Base-by-base conservation (phyloP, 2,329 filamentous ascomycete species). In the Cephalotrichum gorgonifer region DNA sequence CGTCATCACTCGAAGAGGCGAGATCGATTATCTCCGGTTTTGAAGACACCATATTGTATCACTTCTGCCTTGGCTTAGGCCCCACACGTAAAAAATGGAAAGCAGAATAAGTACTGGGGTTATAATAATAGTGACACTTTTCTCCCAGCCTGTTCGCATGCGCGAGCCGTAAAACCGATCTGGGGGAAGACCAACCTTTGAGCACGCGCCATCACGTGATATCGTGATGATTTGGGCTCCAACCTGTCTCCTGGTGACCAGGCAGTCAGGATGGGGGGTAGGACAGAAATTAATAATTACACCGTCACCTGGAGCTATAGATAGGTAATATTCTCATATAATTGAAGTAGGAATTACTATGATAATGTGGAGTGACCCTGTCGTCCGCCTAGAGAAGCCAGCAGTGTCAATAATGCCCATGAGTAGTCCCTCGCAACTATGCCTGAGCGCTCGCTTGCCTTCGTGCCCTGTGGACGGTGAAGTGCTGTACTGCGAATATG, bases 1-100 rank as follows among this genome's bases (percentile, higher is more conserved):
- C 61, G 43, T 66, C 62, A 43, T 58, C 57, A 31, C 51, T 51
- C 5, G 51, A 54, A 27, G 52, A 54, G 20, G 49, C 45, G 17
- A 42, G 26, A n/a, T 48, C 35, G 17, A 48, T 48, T 14, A 48
- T 26, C 27, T 48, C 46, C n/a, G 46, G 46, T 14, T 35, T 20
- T n/a, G 41, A 23, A 4, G 41, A 3, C 12, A 11, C 25, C 41
- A 26, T 39, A 9, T n/a, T 20, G 7, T n/a, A 20, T 7, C n/a
- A 11, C n/a, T n/a, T n/a, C n/a, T n/a, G n/a, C n/a, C n/a, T n/a
- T n/a, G 22, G 7, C 4, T 39, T 22, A 39, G 9, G 35, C 6
- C 17, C 12, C 11, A 9, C 17, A 20, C 20, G 4, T 5, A 39
- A 11, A 22, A 4, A 38, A 7, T 17, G 17, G 17, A 22, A 11